phyloP scores from a whole-genome alignment of 1,139 yeast genomes.

The Lodderomyces elongisporus region DNA sequence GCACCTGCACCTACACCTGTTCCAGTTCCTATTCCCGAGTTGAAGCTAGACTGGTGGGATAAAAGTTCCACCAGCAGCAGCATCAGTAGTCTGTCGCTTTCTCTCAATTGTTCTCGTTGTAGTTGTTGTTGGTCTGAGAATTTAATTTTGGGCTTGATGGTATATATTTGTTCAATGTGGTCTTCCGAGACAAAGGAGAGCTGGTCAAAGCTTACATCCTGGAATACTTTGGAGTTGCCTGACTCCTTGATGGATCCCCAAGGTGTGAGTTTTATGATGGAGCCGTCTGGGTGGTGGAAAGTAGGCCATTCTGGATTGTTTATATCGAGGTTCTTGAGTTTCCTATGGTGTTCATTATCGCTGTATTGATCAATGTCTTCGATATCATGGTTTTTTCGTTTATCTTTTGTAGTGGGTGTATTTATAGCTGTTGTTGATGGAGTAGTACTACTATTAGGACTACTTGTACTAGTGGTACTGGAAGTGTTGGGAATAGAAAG shows the following conservation, averaged over 20 bases:
- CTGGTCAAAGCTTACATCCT: constrained; percentile 39
- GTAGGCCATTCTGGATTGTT: constrained; percentile 50
- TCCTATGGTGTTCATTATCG: no score
- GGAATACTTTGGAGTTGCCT: no score
- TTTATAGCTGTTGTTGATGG: no score
- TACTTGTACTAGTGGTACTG: no score
- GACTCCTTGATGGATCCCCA: constrained; percentile 52
- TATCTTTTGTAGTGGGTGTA: not conserved
- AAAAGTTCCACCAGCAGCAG: constrained; percentile 4
- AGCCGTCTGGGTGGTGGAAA: constrained; percentile 62
- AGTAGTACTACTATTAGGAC: no score
- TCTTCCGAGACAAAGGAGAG: constrained; percentile 21
- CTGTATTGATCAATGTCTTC: no score
- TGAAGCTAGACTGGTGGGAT: constrained; percentile 6
- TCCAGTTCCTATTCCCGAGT: no score
- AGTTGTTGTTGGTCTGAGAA: constrained; percentile 3
- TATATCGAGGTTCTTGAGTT: constrained; percentile 1
- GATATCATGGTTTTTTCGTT: constrained; percentile 2
- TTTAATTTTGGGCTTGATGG: constrained; percentile 2
- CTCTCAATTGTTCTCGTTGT: not conserved
- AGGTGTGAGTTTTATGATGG: constrained; percentile 58
- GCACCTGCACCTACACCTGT: not conserved
- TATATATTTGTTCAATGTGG: constrained; percentile 16
- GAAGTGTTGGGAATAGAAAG: no score
- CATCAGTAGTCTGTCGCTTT: no score